Conservation (phyloP, 768 basidiomycete genomes). For the Gymnopilus dilepis region DNA sequence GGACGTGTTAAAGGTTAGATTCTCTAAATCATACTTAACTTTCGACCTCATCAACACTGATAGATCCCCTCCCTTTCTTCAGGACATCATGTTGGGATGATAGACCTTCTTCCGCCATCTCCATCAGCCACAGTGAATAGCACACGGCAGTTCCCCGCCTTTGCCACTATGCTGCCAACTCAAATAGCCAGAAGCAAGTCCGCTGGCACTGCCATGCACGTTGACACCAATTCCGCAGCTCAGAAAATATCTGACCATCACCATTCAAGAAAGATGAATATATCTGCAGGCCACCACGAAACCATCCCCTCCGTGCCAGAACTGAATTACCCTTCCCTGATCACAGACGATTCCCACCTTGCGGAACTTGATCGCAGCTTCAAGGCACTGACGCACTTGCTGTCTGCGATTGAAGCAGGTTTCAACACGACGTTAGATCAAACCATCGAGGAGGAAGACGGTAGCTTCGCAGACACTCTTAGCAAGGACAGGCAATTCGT, state of each 20-base stretch:
- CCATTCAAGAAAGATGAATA: slow-evolving; percentile 5
- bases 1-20: slow-evolving; percentile 72
- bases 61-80: slow-evolving; percentile 72
- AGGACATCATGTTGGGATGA: slow-evolving; percentile 70
- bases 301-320: slow-evolving; percentile 7
- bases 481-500: not conserved
- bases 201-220: slow-evolving; percentile 1
- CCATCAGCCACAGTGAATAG: slow-evolving; percentile 40
- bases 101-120: slow-evolving; percentile 77
- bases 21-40: not conserved
- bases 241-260: slow-evolving; percentile 3
- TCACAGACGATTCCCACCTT: slow-evolving; percentile 62
- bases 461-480: slow-evolving; percentile 6
- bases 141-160: slow-evolving; percentile 38
- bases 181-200: slow-evolving; percentile 6
- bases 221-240: not conserved
- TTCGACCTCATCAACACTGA: slow-evolving; percentile 5
- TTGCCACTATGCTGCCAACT: slow-evolving; percentile 20
- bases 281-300: not conserved
- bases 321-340: slow-evolving; percentile 69
- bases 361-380: slow-evolving; percentile 73
- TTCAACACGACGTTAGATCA: slow-evolving; percentile 70
- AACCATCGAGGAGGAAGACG: slow-evolving; percentile 69
- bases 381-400: slow-evolving; percentile 77
- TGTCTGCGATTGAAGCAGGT: slow-evolving; percentile 75